Conservation (phyloP, 805 yeast genomes). For the Cyberlindnera xishuangbannaensis region DNA sequence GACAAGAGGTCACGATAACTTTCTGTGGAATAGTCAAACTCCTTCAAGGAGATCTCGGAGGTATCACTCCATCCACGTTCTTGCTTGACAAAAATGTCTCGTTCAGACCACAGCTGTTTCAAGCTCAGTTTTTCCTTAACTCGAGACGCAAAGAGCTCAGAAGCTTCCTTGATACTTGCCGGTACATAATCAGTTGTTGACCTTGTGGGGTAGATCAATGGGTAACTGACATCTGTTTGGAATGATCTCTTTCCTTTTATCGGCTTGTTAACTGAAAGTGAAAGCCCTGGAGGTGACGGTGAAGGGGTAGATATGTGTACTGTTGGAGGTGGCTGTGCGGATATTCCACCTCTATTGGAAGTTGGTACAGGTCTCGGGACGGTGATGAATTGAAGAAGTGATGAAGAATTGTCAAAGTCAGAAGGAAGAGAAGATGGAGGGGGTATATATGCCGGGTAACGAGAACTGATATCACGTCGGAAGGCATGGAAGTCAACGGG, state of each 20-base stretch:
- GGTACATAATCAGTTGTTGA: conserved; percentile 43
- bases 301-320: conserved; percentile 82
- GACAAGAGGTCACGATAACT: conserved; percentile 17
- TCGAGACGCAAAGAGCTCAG: conserved; percentile 55
- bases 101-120: conserved; percentile 65
- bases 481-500: conserved; percentile 84
- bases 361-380: no score
- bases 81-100: conserved; percentile 63
- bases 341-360: conserved; percentile 33
- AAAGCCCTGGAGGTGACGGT: conserved; percentile 62
- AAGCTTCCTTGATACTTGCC: conserved; percentile 72
- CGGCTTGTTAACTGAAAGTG: conserved; percentile 37
- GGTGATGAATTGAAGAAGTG: conserved; percentile 54
- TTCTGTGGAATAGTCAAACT: conserved; percentile 27
- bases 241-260: conserved; percentile 45
- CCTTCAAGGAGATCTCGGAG: conserved; percentile 14
- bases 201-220: conserved; percentile 55
- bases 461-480: conserved; percentile 62
- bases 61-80: conserved; percentile 56
- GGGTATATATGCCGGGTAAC: conserved; percentile 68
- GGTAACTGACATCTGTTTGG: conserved; percentile 63
- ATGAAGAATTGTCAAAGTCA: conserved; percentile 42
- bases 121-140: conserved; percentile 62
- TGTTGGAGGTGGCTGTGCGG: conserved; percentile 45
- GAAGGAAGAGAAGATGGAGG: conserved; percentile 43